These are phyloP conservation scores for Hansfordia pulvinata DNA, from an alignment of 2,329 filamentous ascomycete genomes.

Conservation along the genomic window DNA sequence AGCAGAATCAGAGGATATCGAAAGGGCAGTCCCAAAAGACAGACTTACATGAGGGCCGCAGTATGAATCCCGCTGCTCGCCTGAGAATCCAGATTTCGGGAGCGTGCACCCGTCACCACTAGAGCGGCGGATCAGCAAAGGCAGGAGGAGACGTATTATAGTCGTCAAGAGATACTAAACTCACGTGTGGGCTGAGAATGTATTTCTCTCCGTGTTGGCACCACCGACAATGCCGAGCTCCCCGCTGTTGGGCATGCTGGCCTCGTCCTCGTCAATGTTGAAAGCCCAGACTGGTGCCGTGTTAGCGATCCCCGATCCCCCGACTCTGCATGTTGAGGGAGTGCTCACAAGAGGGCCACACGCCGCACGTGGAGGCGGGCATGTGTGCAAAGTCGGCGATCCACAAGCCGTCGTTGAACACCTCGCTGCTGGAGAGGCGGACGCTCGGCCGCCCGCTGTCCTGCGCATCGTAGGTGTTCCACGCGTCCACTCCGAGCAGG, in stretches of 20 bases:
- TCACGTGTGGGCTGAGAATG: conserved; percentile 48
- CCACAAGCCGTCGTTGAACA: conserved; percentile 53
- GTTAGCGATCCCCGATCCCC: conserved; percentile 5
- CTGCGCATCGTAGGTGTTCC: conserved; percentile 18
- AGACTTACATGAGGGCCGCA: background rate
- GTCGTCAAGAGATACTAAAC: conserved; percentile 4
- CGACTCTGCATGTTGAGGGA: background rate
- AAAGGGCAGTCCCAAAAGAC: background rate
- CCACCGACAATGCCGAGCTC: conserved; percentile 63
- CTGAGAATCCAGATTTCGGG: background rate
- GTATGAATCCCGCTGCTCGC: background rate
- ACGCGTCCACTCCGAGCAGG: conserved; percentile 30
- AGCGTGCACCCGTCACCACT: conserved; percentile 9
- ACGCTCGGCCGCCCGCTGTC: conserved; percentile 42
- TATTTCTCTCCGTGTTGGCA: conserved; percentile 47
- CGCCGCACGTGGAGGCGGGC: conserved; percentile 56
- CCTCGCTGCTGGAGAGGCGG: conserved; percentile 49
- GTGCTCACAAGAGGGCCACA: conserved; percentile 55
- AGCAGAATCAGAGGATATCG: too few species aligned
- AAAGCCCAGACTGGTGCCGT: conserved; percentile 33
- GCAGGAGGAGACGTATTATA: too few species aligned
- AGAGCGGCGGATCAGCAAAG: too few species aligned
- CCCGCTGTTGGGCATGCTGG: conserved; percentile 46
- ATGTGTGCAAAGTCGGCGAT: conserved; percentile 63
- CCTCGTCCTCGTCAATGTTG: conserved; percentile 20